Base-by-base conservation (phyloP, 345 rosid genomes). In the Euphorbia tirucalli region DNA sequence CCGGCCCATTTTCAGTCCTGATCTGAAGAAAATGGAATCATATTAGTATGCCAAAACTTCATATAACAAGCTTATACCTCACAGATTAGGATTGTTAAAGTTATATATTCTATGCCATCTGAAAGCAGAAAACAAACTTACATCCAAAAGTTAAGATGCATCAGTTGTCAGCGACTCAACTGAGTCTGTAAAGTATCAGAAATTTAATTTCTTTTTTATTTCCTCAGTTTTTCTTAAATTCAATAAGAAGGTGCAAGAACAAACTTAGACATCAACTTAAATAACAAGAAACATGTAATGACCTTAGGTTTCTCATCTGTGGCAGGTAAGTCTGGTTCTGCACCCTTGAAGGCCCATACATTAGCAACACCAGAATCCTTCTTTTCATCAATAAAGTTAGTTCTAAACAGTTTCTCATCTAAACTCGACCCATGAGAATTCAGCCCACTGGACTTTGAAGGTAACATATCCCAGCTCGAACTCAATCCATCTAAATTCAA, bases 331-430 rank as follows among this genome's bases (percentile, higher is more conserved):
- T 72, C 74, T 50, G 76, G 71, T 75, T 69, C 83, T 27, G 80
- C 82, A 60, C 61, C 79, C 65, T 69, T 75, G 61, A 83, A 83
- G 52, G 74, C 84, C 86, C 82, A 83, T 35, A 69, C 84, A 66
- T 80, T 75, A 15, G 76, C 82, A 48, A 50, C 79, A 48, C 21
- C 76, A 24, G 67, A 32, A 21, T 58, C 81, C 32, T 35, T 72
- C 41, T 72, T 71, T 28, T 72, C 78, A 62, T 75, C 62, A 68
- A 19, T 25, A 32, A 44, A 39, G 60, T 24, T 68, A 19, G 32
- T 28, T 67, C 22, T 43, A 56, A 52, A 37, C 56, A 54, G 76
- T 41, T 61, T 68, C 61, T 7, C 66, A 63, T 63, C 66, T 18
- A 22, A 61, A 18, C 15, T 30, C 65, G 44, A 39, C n/a, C 11